These are phyloP conservation scores for Metschnikowia lunata DNA, from an alignment of 805 yeast genomes.

Conservation along the genomic window DNA sequence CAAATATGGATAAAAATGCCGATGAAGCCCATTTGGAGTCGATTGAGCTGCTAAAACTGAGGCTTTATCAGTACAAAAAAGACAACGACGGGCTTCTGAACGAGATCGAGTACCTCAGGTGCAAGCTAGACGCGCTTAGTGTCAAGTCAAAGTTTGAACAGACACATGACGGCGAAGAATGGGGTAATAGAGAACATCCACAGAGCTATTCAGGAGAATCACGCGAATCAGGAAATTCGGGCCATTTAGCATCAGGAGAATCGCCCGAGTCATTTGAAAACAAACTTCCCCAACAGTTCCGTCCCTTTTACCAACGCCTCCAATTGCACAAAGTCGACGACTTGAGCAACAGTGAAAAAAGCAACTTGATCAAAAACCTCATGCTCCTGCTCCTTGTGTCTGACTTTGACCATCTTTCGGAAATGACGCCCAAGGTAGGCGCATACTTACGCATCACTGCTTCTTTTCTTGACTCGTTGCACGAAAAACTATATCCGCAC, in stretches of 20 bases:
- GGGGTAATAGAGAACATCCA: background rate
- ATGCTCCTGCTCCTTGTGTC: conserved; percentile 33
- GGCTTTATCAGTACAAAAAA: conserved; percentile 12
- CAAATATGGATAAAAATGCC: background rate
- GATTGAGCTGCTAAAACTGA: conserved; percentile 3
- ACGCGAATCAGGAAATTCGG: background rate
- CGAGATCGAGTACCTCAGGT: conserved; percentile 12
- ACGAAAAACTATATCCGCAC: conserved; percentile 22
- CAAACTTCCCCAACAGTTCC: conserved; percentile 21
- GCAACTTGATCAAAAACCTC: conserved; percentile 30
- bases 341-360: conserved; percentile 24
- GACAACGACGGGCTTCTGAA: conserved; percentile 18
- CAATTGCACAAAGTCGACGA: conserved; percentile 28
- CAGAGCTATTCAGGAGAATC: background rate
- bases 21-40: background rate
- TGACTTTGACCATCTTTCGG: conserved; percentile 27
- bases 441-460: conserved; percentile 22
- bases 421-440: conserved; percentile 25
- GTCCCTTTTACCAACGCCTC: conserved; percentile 22
- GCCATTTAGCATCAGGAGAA: conserved; percentile 1
- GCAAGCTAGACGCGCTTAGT: conserved; percentile 3
- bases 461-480: conserved; percentile 31
- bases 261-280: conserved; percentile 7
- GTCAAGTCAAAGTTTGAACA: background rate
- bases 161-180: background rate